Conservation (phyloP, 306 rosid genomes). For the Lupinus albus region DNA sequence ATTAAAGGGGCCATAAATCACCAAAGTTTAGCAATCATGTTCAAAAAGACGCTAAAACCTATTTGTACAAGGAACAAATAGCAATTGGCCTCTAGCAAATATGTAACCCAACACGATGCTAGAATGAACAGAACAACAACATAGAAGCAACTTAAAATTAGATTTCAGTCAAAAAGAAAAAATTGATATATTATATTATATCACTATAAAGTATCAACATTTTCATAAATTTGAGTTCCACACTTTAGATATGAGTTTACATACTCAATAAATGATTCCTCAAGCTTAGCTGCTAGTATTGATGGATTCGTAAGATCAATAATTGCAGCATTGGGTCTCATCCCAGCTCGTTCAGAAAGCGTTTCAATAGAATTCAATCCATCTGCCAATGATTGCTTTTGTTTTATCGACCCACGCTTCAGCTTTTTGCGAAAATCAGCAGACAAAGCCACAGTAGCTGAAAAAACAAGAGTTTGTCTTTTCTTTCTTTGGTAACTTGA, state of each 20-base stretch:
- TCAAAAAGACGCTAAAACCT: constrained; percentile 24
- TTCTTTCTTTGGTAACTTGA: constrained; percentile 81
- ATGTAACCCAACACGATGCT: constrained; percentile 3
- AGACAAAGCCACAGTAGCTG: constrained; percentile 90
- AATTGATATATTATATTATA: background rate
- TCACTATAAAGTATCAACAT: constrained; percentile 2
- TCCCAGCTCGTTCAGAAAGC: constrained; percentile 89
- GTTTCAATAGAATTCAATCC: constrained; percentile 80
- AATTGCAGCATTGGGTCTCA: constrained; percentile 81
- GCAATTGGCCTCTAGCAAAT: constrained; percentile 6
- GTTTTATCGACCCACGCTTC: constrained; percentile 64
- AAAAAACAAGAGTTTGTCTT: constrained; percentile 93
- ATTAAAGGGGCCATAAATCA: background rate
- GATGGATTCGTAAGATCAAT: constrained; percentile 84
- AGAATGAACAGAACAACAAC: background rate
- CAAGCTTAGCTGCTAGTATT: constrained; percentile 76
- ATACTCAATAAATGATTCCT: constrained; percentile 93
- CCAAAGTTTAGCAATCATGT: constrained; percentile 28
- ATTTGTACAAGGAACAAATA: constrained; percentile 27
- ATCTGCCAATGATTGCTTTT: constrained; percentile 60
- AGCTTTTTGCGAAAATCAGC: constrained; percentile 91
- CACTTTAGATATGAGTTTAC: constrained; percentile 43
- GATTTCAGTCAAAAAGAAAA: constrained; percentile 12
- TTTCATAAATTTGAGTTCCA: constrained; percentile 29
- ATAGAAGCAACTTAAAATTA: background rate